Evolutionary conservation across 2,329 filamentous ascomycete species (phyloP).

Genomic region (Colletotrichum siamense): DNA sequence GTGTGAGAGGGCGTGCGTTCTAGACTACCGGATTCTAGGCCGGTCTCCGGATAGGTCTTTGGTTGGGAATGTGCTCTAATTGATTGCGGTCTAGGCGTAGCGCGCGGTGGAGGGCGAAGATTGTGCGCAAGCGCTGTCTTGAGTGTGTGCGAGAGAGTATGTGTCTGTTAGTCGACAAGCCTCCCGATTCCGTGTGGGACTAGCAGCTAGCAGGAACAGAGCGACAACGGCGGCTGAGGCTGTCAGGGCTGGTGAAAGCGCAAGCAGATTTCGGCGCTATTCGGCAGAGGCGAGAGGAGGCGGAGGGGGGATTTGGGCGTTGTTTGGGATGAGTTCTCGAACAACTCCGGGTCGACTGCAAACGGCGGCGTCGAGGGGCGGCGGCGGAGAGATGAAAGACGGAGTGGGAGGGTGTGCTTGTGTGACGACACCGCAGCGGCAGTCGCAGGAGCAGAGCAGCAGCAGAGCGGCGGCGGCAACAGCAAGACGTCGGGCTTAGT

Average conservation of each 20-base stretch:
- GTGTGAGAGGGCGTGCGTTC: not conserved
- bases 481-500: constrained; percentile 2
- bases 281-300: not conserved
- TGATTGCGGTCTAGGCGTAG: constrained; percentile 9
- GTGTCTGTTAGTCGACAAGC: not conserved
- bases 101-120: not conserved
- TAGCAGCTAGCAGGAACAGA: not conserved
- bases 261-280: not conserved
- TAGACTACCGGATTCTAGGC: constrained; percentile 2
- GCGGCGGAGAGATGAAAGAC: not conserved
- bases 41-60: constrained; percentile 3
- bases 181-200: not conserved
- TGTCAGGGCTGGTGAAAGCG: constrained; percentile 7
- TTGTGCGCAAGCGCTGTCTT: not conserved
- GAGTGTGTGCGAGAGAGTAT: not conserved
- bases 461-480: not conserved
- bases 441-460: not conserved
- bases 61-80: constrained; percentile 14
- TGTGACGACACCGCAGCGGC: not conserved
- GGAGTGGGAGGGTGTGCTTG: not conserved
- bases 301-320: not conserved
- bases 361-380: constrained; percentile 9
- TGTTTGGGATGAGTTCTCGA: not conserved
- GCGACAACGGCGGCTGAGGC: constrained; percentile 8
- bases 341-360: constrained; percentile 9